A percentile compares a stretch with the other conserved stretches of the same genome.
phyloP scores from a whole-genome alignment of 2,329 filamentous ascomycete genomes.

The Fusarium sp. region DNA sequence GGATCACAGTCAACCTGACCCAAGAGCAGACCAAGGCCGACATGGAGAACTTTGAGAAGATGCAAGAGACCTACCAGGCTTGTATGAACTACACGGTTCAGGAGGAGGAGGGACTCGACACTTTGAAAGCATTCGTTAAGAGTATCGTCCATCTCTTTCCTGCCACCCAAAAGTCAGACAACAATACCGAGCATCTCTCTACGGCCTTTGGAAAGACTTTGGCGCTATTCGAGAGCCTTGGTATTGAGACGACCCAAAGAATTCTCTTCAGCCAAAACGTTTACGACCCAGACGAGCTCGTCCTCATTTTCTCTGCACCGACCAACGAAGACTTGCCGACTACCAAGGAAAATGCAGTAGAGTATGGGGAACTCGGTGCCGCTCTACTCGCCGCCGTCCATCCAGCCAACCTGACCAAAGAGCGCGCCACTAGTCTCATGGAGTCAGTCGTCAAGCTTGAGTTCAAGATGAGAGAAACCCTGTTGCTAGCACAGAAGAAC shows the following conservation, averaged over 20 bases:
- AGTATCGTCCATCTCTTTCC: neutral
- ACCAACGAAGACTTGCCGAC: too few species aligned
- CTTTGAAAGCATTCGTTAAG: conserved; percentile 70
- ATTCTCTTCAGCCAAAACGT: neutral
- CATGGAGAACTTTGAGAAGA: conserved; percentile 75
- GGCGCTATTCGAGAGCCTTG: conserved; percentile 14
- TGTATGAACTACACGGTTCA: conserved; percentile 76
- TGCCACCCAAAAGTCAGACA: neutral
- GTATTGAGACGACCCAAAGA: conserved; percentile 21
- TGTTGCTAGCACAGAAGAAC: too few species aligned
- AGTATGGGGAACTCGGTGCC: too few species aligned
- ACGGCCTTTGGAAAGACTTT: conserved; percentile 11
- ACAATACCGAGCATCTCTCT: neutral
- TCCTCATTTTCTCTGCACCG: neutral
- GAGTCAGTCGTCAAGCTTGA: too few species aligned
- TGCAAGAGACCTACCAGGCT: conserved; percentile 75
- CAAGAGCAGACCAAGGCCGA: conserved; percentile 61
- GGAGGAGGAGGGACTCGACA: conserved; percentile 68
- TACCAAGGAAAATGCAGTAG: too few species aligned
- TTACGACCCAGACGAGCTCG: conserved; percentile 6
- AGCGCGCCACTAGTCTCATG: too few species aligned
- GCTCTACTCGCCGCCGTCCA: too few species aligned
- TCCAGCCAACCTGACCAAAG: too few species aligned
- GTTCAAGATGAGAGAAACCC: too few species aligned
- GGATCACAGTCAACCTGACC: conserved; percentile 33